A percentile compares a stretch with the other conserved stretches of the same genome.
Evolutionary conservation across 1,284 basidiomycete genomes (phyloP).

Genomic region (Serendipita sp.): DNA sequence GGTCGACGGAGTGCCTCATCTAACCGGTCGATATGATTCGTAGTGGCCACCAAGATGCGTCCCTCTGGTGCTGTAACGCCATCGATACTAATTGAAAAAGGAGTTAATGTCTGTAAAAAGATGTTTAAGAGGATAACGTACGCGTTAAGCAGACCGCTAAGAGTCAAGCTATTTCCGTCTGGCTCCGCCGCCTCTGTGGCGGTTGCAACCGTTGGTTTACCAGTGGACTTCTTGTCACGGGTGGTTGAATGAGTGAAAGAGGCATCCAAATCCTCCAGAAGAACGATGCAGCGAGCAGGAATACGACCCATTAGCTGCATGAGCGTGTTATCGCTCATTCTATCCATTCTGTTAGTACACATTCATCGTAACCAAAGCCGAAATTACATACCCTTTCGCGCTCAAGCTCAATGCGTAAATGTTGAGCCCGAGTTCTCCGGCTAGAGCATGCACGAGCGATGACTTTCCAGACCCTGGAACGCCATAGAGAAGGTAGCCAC

Average conservation of each 20-base stretch:
- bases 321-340: slow-evolving; percentile 74
- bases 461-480: slow-evolving; percentile 17
- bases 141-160: slow-evolving; percentile 65
- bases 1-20: slow-evolving; percentile 61
- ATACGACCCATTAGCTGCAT: slow-evolving; percentile 71
- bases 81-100: slow-evolving; percentile 34
- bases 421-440: slow-evolving; percentile 69
- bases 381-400: slow-evolving; percentile 40
- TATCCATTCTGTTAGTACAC: neutral
- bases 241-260: slow-evolving; percentile 71
- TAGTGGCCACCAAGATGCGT: slow-evolving; percentile 67
- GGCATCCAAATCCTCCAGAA: slow-evolving; percentile 72
- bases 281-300: slow-evolving; percentile 71
- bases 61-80: slow-evolving; percentile 77
- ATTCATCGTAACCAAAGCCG: neutral
- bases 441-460: slow-evolving; percentile 52
- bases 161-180: slow-evolving; percentile 56
- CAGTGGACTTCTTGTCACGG: slow-evolving; percentile 64
- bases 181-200: slow-evolving; percentile 23
- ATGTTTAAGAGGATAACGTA: slow-evolving; percentile 16
- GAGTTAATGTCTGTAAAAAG: neutral
- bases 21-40: slow-evolving; percentile 73
- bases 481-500: slow-evolving; percentile 72
- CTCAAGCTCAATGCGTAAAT: slow-evolving; percentile 79
- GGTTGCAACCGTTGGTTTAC: slow-evolving; percentile 37